Evolutionary conservation across 176 grass and related monocot genomes (phyloP), one percentile per base, ranked within the genome.

Genomic region (Carex parvula): DNA sequence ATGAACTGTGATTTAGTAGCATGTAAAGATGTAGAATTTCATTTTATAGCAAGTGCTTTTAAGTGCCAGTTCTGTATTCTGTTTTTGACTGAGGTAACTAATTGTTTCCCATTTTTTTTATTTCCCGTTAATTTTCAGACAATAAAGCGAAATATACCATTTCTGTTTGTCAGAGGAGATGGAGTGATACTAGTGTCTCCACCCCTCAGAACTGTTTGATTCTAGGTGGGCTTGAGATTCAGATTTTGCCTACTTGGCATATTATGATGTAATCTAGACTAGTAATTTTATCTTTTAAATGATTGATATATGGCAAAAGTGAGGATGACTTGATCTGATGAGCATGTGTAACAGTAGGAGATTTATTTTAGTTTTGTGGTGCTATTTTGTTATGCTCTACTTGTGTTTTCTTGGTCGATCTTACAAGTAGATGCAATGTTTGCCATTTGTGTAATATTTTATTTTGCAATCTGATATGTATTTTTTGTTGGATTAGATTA

Each of bases 101-200:
- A 77, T 52, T 70, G 17, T 69, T 70, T 44, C 68, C 37, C 44
- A 48, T 18, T 71, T 20, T 21, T 71, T n/a, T 46, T 21, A 77
- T 56, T 30, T 56, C 15, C 52, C 33, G 22, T 52, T 26, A 15
- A 64, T 88, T 85, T 90, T 7, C 96, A 99, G 96, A 92, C 93
- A 1, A 94, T 91, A 22, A 95, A 50, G 60, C 79, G 93, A 68
- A 92, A 85, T 63, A 91, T 99, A 79, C 93, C 96, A 6, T 99
- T 95, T 89, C 96, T 99, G 80, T 99, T 99, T 73, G 97, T 99
- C 9, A 88, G 97, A 88, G 97, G 93, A 48, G 93, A 99, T 89
- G 97, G 97, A 81, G 97, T 99, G 30, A 99, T 96, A 86, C 84
- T 96, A 80, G 97, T 96, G 30, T 99, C 97, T 56, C 97, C 97